Base-by-base conservation (phyloP, 345 rosid genomes). In the Hypericum androsaemum region DNA sequence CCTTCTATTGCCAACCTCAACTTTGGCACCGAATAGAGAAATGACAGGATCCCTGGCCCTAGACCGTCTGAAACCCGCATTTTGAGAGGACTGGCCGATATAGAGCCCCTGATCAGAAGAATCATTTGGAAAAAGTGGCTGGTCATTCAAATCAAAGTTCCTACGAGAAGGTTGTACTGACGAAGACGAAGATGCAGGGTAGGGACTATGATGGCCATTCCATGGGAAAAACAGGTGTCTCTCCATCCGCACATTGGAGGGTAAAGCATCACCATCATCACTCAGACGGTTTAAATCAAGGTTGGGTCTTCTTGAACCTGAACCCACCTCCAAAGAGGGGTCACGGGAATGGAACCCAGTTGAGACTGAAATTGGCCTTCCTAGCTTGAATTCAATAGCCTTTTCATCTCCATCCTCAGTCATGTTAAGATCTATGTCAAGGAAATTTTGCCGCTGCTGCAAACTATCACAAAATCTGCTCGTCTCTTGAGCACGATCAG, bases 71-170 rank as follows among this genome's bases (percentile, higher is more conserved):
- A 67, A 70, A 6, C 50, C 52, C 37, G 59, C 39, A 61, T 49
- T 77, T 60, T 64, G 78, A 17, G 77, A 68, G 49, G 69, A 46
- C 43, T 43, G 69, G 51, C 71, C 62, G 22, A 39, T 53, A 66
- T 63, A 57, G 10, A 63, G 60, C 43, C 73, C 84, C 49, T 66
- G 86, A 54, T 85, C 86, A 14, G 69, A 69, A 62, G 75, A 62
- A 53, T 81, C 80, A 16, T 47, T 73, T 37, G 66, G 74, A 59
- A 64, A 60, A 50, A 57, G 61, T 7, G 99, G 95, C 40, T 76
- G 73, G 63, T 92, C 99, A 59, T 92, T 92, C 80, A 92, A 76
- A 79, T 92, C 94, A 55, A 92, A 73, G 68, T 78, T 88, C 74
- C 87, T 79, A 56, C 68, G 53, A 16, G 71, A 61, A 47, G 74